A percentile compares a stretch with the other conserved stretches of the same genome.
Conservation (phyloP, 768 basidiomycete species). For the Pleurotus sapidus region DNA sequence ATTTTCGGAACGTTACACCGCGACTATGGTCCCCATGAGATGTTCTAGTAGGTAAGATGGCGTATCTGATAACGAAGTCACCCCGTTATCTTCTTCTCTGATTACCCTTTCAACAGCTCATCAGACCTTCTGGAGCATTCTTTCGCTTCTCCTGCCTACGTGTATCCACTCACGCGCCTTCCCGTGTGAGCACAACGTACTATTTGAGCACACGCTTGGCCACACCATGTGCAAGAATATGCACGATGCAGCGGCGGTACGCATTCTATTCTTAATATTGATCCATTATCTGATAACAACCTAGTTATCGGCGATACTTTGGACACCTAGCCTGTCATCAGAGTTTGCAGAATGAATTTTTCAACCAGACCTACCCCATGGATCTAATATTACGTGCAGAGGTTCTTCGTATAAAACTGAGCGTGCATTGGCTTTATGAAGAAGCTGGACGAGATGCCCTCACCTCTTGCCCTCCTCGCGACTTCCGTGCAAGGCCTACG, state of each 20-base stretch:
- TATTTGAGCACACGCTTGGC: neutral
- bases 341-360: neutral
- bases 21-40: too few species aligned
- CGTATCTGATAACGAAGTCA: too few species aligned
- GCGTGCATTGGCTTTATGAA: neutral
- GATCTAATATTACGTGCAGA: too few species aligned
- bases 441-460: neutral
- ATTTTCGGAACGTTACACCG: too few species aligned
- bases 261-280: neutral
- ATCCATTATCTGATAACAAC: conserved; percentile 3
- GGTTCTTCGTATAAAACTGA: neutral
- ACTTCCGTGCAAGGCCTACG: neutral
- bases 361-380: neutral
- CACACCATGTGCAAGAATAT: neutral
- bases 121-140: too few species aligned
- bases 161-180: neutral
- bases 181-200: neutral
- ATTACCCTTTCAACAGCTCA: too few species aligned
- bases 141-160: too few species aligned
- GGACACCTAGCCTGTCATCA: neutral
- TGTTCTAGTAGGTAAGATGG: too few species aligned
- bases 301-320: neutral
- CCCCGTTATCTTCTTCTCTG: too few species aligned
- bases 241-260: neutral
- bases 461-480: neutral